phyloP scores from a whole-genome alignment of 306 rosid genomes.

The Leucaena leucocephala region DNA sequence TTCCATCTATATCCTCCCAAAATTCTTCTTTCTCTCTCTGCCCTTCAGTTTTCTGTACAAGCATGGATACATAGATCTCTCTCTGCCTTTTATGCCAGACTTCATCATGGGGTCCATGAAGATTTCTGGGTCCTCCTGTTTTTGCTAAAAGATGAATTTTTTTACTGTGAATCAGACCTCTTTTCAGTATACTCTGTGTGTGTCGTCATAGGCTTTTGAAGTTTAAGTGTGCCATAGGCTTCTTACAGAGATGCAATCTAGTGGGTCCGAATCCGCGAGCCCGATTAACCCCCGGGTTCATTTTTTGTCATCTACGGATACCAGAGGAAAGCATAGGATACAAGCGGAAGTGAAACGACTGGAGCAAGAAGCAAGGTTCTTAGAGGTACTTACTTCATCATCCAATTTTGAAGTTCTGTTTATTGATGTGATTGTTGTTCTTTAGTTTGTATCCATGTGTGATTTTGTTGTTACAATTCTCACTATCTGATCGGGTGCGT shows the following conservation, averaged over 20 bases:
- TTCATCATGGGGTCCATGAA: constrained; percentile 57
- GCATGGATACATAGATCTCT: constrained; percentile 38
- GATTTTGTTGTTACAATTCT: constrained; percentile 16
- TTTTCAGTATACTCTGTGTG: not conserved
- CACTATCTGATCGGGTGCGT: constrained; percentile 21
- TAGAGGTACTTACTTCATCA: constrained; percentile 63
- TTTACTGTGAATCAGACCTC: constrained; percentile 40
- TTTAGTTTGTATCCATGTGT: constrained; percentile 28
- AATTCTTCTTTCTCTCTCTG: constrained; percentile 28
- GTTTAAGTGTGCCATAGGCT: constrained; percentile 33
- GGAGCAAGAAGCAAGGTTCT: constrained; percentile 88
- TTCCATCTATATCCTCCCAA: constrained; percentile 14
- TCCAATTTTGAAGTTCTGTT: constrained; percentile 27
- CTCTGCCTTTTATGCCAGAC: constrained; percentile 33
- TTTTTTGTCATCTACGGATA: constrained; percentile 67
- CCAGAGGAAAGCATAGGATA: constrained; percentile 93
- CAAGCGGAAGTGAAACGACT: constrained; percentile 88
- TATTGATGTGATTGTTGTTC: not conserved
- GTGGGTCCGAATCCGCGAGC: constrained; percentile 67
- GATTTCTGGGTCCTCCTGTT: constrained; percentile 58
- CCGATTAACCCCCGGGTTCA: constrained; percentile 70
- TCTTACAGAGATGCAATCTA: constrained; percentile 61
- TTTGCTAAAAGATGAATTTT: constrained; percentile 42
- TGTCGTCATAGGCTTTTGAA: constrained; percentile 21
- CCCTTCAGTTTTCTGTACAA: constrained; percentile 27